phyloP scores from a whole-genome alignment of 164 flowering plant genomes.

The Kalanchoe fedtschenkoi region DNA sequence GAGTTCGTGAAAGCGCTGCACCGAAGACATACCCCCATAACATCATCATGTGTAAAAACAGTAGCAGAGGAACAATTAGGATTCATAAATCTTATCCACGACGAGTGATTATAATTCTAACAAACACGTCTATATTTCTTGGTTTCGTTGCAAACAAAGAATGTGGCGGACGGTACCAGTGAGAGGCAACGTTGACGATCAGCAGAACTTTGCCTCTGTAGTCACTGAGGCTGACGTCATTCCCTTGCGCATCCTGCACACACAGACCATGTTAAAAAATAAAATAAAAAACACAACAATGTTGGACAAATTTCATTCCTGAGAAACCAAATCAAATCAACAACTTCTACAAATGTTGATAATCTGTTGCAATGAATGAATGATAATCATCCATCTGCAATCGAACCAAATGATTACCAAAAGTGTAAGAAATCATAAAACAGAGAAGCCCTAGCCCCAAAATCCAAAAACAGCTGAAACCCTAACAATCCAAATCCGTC shows the following conservation, averaged over 20 bases:
- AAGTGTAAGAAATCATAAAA: background rate
- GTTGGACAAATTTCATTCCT: too few relatives aligned
- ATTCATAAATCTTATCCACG: background rate
- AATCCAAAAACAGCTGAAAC: background rate
- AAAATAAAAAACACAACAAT: background rate
- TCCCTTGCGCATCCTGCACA: conserved; percentile 62
- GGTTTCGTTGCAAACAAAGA: background rate
- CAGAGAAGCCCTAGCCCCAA: background rate
- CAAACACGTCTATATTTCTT: background rate
- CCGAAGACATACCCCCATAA: background rate
- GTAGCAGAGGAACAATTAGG: background rate
- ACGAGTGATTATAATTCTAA: background rate
- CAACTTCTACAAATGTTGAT: too few relatives aligned
- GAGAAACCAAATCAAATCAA: too few relatives aligned
- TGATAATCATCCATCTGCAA: background rate
- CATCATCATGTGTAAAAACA: background rate
- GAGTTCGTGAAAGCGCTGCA: conserved; percentile 15
- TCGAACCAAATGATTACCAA: background rate
- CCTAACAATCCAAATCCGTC: background rate
- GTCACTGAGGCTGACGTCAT: conserved; percentile 54
- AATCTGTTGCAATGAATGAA: too few relatives aligned
- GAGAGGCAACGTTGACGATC: conserved; percentile 79
- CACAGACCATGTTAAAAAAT: background rate
- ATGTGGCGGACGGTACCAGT: conserved; percentile 35
- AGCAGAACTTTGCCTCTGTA: conserved; percentile 72